A percentile compares a stretch with the other conserved stretches of the same genome.
Evolutionary conservation across 345 rosid species (phyloP).

Genomic region (Citrus reticulata): DNA sequence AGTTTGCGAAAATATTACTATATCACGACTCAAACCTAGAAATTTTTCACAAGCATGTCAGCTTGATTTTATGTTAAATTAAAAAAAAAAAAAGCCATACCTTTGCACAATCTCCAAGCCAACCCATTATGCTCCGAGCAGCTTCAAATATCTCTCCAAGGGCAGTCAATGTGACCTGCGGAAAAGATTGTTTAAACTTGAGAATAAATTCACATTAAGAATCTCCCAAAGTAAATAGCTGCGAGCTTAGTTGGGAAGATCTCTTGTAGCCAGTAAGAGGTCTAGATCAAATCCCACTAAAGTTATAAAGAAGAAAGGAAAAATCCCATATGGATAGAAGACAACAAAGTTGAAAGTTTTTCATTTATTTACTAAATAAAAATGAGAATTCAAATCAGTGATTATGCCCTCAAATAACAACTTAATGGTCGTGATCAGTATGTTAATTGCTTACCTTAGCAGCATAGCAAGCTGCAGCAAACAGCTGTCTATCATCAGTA

Average conservation of each 20-base stretch:
- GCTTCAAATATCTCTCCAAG: conserved; percentile 93
- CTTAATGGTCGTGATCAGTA: neutral
- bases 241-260: neutral
- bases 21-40: neutral
- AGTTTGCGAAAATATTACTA: conserved; percentile 1
- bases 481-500: conserved; percentile 73
- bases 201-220: conserved; percentile 4
- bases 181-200: conserved; percentile 6
- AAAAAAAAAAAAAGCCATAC: conserved; percentile 21
- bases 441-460: conserved; percentile 64
- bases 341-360: neutral
- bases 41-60: neutral
- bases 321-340: neutral
- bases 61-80: neutral
- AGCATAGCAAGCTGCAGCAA: conserved; percentile 83
- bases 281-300: neutral
- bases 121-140: conserved; percentile 88
- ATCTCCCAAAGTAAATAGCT: neutral
- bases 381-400: neutral
- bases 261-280: neutral
- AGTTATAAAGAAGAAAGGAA: neutral
- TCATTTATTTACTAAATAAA: conserved; percentile 5
- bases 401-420: conserved; percentile 6
- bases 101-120: conserved; percentile 98
- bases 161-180: conserved; percentile 86